These are phyloP conservation scores for Irpex sp. DNA, from an alignment of 1,284 basidiomycete species.

Conservation along the genomic window DNA sequence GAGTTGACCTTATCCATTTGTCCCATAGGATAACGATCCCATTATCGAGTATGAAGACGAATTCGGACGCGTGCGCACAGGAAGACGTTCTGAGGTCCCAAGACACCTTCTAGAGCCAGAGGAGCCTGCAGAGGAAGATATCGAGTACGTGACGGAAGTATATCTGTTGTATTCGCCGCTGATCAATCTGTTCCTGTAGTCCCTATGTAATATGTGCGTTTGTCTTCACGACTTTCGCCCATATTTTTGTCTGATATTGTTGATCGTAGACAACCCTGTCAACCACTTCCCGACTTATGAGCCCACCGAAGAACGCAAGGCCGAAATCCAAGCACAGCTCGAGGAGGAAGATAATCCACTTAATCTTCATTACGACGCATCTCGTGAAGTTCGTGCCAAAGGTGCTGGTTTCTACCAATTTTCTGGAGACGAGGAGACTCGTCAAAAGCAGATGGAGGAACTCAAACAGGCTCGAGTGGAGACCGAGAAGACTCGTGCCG, in stretches of 20 bases:
- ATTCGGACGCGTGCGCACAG: constrained; percentile 70
- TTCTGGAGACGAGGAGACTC: constrained; percentile 72
- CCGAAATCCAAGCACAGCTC: constrained; percentile 68
- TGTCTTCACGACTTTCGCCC: not conserved
- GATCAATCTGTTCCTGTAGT: constrained; percentile 29
- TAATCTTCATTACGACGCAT: constrained; percentile 77
- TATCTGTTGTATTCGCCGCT: constrained; percentile 3
- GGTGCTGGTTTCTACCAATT: constrained; percentile 91
- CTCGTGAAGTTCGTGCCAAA: constrained; percentile 76
- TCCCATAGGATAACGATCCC: constrained; percentile 63
- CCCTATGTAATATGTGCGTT: constrained; percentile 45
- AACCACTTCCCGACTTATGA: constrained; percentile 84
- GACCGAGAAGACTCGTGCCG: constrained; percentile 61
- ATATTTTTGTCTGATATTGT: not conserved
- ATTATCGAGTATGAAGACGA: constrained; percentile 84
- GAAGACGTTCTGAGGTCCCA: constrained; percentile 72
- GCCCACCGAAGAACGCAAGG: constrained; percentile 73
- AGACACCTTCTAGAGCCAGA: constrained; percentile 43
- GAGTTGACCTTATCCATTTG: not conserved
- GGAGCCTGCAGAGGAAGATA: constrained; percentile 19
- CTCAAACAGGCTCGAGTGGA: constrained; percentile 62
- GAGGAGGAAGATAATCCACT: constrained; percentile 73
- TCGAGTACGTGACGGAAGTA: constrained; percentile 17
- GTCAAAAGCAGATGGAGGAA: constrained; percentile 75
- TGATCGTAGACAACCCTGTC: constrained; percentile 59